A percentile compares a stretch with the other conserved stretches of the same genome.
These are phyloP conservation scores for Mesembryanthemum crystallinum DNA, from an alignment of 148 eudicot species.

Conservation along the genomic window DNA sequence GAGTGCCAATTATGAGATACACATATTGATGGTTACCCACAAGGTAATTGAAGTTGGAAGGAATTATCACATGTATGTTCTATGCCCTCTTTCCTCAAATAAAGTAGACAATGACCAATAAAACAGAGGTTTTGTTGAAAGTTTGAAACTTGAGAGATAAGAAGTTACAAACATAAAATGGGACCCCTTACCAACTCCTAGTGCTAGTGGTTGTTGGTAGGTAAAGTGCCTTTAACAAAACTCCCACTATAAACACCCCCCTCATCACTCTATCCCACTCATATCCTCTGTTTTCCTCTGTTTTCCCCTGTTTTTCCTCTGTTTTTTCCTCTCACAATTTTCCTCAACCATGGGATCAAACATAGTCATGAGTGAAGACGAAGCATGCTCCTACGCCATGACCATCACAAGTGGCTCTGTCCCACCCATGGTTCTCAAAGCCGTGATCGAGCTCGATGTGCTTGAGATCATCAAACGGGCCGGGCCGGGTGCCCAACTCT, in stretches of 20 bases:
- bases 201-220: slow-evolving; percentile 22
- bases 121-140: too few relatives aligned
- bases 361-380: slow-evolving; percentile 40
- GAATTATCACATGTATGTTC: not conserved
- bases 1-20: too few relatives aligned
- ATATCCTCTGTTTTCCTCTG: slow-evolving; percentile 8
- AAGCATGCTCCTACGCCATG: slow-evolving; percentile 72
- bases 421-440: slow-evolving; percentile 79
- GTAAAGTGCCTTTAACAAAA: slow-evolving; percentile 9
- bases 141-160: too few relatives aligned
- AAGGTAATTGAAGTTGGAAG: not conserved
- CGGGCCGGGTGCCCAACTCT: slow-evolving; percentile 53
- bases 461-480: slow-evolving; percentile 70
- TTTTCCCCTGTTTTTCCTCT: slow-evolving; percentile 9
- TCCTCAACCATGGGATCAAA: slow-evolving; percentile 35
- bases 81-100: not conserved
- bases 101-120: not conserved
- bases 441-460: slow-evolving; percentile 81
- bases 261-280: too few relatives aligned
- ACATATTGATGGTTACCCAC: not conserved
- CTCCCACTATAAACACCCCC: slow-evolving; percentile 18
- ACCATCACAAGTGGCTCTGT: slow-evolving; percentile 72
- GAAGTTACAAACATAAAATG: not conserved
- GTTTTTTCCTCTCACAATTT: not conserved
- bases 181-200: not conserved